Conservation (phyloP, 73 alveolate species). For the Breviolum minutum region DNA sequence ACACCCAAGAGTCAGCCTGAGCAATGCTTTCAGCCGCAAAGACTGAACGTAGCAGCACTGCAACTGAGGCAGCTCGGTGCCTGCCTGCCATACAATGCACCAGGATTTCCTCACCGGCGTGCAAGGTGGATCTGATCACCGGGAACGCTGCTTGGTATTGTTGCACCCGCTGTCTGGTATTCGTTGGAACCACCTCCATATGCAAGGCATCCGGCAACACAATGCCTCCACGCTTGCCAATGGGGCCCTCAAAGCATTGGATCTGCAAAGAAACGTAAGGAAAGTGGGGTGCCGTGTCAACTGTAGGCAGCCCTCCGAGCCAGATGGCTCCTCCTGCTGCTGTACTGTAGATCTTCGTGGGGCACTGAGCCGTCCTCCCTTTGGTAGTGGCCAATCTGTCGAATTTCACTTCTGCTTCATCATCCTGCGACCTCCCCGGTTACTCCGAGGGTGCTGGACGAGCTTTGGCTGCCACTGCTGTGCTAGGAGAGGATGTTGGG, state of each 20-base stretch:
- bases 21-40: neutral
- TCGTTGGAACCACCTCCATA: neutral
- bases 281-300: neutral
- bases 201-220: neutral
- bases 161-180: too few species aligned
- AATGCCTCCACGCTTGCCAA: neutral
- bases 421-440: neutral
- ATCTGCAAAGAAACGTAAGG: neutral
- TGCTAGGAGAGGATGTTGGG: too few species aligned
- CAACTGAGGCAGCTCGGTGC: neutral
- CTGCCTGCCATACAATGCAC: neutral
- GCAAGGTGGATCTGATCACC: neutral
- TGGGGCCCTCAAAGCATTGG: neutral
- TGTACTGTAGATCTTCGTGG: neutral
- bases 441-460: neutral
- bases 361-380: neutral
- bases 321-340: neutral
- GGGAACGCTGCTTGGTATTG: neutral
- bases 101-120: neutral
- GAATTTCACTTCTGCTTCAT: neutral
- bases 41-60: neutral
- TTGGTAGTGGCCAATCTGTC: neutral
- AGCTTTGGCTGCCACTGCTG: too few species aligned
- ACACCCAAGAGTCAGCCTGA: neutral
- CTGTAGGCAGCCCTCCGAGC: neutral